Base-by-base conservation (phyloP, 106 monocot species). In the Dendrobium huoshanense region DNA sequence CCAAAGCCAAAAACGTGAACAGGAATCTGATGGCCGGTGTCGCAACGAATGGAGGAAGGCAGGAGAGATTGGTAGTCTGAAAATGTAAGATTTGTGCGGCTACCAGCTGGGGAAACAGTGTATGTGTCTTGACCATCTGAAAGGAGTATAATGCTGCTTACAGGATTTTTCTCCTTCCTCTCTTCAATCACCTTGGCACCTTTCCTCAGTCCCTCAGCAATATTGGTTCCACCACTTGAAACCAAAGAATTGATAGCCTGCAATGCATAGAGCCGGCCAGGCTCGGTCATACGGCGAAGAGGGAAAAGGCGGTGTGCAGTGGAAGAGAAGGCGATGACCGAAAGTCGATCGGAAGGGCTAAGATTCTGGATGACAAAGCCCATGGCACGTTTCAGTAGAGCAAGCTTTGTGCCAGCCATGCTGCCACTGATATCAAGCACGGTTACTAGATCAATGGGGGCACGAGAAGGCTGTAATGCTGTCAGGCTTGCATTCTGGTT, bases 41-140 rank as follows among this genome's bases (percentile, higher is more conserved):
- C 47, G 16, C 77, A 70, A 19, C 78, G 79, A 15, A 51, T 13
- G 13, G 51, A 89, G 65, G 75, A 70, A 27, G 95, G 92, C 20
- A 92, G 75, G 73, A 94, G 83, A 10, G 86, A 81, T 10, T 55
- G 79, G 73, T 92, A 90, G 49, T 90, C 51, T 15, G 51, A 5
- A 4, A 75, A 49, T 1, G 49, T 73, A 20, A 2, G 22, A 51
- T 51, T 51, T 51, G 2, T 16, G 7, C 42, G 78, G 49, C 73
- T 22, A 31, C 58, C 41, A n/a, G 81, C 70, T 31, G 61, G n/a
- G 22, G 87, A 80, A 8, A 90, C 42, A 7, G 81, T 82, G 59
- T 87, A 94, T 7, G 94, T 96, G 47, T 96, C 96, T 58, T 96
- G 96, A 16, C 96, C 96, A 82, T 96, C 96, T 9, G 96, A 96